Conservation (phyloP, 164 flowering plant genomes). For the Chimonanthus praecox region DNA sequence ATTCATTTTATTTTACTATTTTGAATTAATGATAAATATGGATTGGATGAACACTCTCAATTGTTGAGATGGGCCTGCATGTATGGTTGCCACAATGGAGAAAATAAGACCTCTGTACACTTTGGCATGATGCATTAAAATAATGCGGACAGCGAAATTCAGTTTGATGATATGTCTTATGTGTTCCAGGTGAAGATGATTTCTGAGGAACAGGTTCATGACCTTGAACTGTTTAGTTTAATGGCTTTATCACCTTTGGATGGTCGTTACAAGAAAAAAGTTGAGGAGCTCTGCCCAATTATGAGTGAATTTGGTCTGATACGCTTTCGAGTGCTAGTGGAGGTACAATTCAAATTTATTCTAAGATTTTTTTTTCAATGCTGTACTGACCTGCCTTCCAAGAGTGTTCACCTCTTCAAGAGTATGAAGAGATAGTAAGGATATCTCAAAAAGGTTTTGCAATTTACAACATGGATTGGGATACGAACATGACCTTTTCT, state of each 20-base stretch:
- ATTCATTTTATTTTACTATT: no score
- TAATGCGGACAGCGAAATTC: no score
- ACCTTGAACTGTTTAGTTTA: slow-evolving; percentile 52
- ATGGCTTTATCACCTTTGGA: slow-evolving; percentile 84
- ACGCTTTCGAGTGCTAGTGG: slow-evolving; percentile 72
- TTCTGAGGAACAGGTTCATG: slow-evolving; percentile 18
- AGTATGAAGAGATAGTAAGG: background rate
- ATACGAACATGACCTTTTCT: no score
- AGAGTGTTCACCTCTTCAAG: background rate
- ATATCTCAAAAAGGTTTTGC: background rate
- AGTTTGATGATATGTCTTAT: no score
- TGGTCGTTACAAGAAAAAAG: slow-evolving; percentile 86
- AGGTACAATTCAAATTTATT: slow-evolving; percentile 38
- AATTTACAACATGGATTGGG: background rate
- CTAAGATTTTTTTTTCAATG: background rate
- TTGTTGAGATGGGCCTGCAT: background rate
- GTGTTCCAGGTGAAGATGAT: slow-evolving; percentile 30
- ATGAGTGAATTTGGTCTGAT: slow-evolving; percentile 86
- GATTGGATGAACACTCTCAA: no score
- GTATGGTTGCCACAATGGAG: background rate
- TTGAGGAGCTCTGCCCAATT: slow-evolving; percentile 73
- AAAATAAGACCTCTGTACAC: background rate
- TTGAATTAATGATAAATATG: background rate
- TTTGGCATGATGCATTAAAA: background rate
- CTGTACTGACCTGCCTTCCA: background rate